These are phyloP conservation scores for Sphaerostilbella broomeana DNA, from an alignment of 2,329 filamentous ascomycete species.

Conservation along the genomic window DNA sequence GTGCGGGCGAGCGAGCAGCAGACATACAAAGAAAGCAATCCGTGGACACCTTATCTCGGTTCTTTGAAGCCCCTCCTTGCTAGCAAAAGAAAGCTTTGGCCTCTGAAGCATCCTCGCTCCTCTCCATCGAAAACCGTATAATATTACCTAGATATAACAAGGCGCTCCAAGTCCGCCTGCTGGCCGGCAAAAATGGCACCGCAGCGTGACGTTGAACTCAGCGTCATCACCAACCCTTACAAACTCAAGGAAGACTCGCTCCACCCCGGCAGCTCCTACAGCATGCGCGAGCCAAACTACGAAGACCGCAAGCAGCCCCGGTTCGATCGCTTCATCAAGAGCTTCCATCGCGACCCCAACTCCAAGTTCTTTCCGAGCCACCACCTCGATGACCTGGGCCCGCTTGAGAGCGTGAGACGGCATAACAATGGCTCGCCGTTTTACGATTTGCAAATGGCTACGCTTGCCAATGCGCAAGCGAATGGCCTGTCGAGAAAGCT, in stretches of 20 bases:
- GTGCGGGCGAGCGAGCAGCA: too few species aligned
- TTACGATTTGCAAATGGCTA: slow-evolving; percentile 50
- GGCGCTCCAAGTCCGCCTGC: neutral
- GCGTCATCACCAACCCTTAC: too few species aligned
- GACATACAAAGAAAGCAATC: too few species aligned
- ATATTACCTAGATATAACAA: too few species aligned
- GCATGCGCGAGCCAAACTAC: slow-evolving; percentile 45
- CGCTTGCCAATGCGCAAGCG: slow-evolving; percentile 63
- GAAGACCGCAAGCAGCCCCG: slow-evolving; percentile 30
- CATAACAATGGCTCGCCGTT: slow-evolving; percentile 39
- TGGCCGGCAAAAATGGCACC: slow-evolving; percentile 33
- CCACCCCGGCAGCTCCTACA: slow-evolving; percentile 43
- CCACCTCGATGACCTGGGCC: slow-evolving; percentile 24
- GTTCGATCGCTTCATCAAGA: slow-evolving; percentile 46
- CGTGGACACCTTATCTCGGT: too few species aligned
- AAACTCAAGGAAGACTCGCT: slow-evolving; percentile 53
- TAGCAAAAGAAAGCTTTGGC: too few species aligned
- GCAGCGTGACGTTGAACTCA: slow-evolving; percentile 44
- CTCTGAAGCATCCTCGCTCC: too few species aligned
- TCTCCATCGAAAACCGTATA: too few species aligned
- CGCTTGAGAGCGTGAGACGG: slow-evolving; percentile 8
- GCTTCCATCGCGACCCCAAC: slow-evolving; percentile 56
- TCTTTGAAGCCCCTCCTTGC: too few species aligned
- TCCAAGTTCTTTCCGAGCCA: slow-evolving; percentile 41
- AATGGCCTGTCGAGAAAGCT: slow-evolving; percentile 69